Conservation (phyloP, 495 filamentous ascomycete species). For the Gamarada debralockiae region DNA sequence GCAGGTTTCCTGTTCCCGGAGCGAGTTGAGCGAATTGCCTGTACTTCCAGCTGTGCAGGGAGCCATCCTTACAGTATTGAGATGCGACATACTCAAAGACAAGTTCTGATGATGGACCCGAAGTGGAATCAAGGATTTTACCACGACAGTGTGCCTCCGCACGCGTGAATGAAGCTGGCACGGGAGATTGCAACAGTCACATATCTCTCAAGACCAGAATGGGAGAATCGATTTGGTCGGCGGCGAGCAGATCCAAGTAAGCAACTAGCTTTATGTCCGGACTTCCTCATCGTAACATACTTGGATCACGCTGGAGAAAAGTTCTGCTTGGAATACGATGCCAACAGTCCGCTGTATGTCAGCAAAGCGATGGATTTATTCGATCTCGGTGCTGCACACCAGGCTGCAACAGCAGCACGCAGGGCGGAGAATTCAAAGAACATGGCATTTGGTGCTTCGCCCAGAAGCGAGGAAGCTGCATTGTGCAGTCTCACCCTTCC, state of each 20-base stretch:
- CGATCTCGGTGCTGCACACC: conserved; percentile 76
- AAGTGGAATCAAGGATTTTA: conserved; percentile 98
- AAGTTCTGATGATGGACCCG: conserved; percentile 97
- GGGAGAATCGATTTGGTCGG: conserved; percentile 92
- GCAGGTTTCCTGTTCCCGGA: conserved; percentile 82
- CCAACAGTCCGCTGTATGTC: conserved; percentile 96
- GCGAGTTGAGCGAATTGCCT: conserved; percentile 75
- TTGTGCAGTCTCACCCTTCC: conserved; percentile 81
- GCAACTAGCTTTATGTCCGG: conserved; percentile 88
- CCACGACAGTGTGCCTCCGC: conserved; percentile 84
- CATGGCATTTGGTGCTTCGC: not conserved
- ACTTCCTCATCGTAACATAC: conserved; percentile 98
- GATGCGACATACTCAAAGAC: conserved; percentile 95
- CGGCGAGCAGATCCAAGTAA: conserved; percentile 82
- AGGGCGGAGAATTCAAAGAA: conserved; percentile 31
- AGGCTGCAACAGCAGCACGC: conserved; percentile 38
- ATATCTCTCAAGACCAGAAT: conserved; percentile 94
- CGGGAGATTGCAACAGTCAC: conserved; percentile 97
- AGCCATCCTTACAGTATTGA: conserved; percentile 98
- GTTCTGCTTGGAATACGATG: conserved; percentile 94
- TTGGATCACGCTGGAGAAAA: conserved; percentile 98
- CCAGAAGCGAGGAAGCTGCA: conserved; percentile 29
- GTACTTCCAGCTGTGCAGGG: conserved; percentile 89
- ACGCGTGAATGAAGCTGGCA: conserved; percentile 95
- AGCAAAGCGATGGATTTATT: conserved; percentile 99